Evolutionary conservation across 352 stramenopile species (phyloP).

Genomic region (Globisporangium barbulae): DNA sequence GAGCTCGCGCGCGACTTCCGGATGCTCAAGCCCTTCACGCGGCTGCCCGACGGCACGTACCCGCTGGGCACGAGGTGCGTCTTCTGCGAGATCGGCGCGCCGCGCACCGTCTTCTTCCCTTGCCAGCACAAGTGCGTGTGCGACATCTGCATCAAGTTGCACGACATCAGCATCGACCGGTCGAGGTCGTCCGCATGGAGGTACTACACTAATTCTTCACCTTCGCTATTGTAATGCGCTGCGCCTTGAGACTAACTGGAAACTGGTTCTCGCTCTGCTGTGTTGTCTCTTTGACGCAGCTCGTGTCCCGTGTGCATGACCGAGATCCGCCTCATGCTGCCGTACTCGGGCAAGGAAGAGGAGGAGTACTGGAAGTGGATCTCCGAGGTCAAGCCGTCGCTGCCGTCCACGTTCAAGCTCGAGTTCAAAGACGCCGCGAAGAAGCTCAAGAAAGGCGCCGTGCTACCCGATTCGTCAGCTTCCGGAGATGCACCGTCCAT

Average conservation of each 20-base stretch:
- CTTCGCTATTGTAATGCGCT: background rate
- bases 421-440: conserved; percentile 43
- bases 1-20: conserved; percentile 48
- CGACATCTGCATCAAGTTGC: conserved; percentile 40
- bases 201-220: conserved; percentile 19
- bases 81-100: conserved; percentile 33
- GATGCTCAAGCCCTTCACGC: conserved; percentile 48
- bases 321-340: conserved; percentile 61
- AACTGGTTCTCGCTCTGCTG: background rate
- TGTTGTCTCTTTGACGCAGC: conserved; percentile 22
- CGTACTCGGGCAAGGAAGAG: conserved; percentile 48
- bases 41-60: conserved; percentile 41
- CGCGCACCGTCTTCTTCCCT: conserved; percentile 50
- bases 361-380: conserved; percentile 66
- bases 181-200: conserved; percentile 25
- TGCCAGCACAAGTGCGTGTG: conserved; percentile 72
- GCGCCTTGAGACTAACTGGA: background rate
- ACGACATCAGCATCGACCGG: conserved; percentile 35
- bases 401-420: conserved; percentile 40
- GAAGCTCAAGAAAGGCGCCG: conserved; percentile 12
- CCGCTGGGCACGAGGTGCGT: conserved; percentile 34
- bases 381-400: conserved; percentile 37
- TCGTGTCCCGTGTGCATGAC: conserved; percentile 60
- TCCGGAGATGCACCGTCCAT: background rate
- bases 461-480: conserved; percentile 3